Percentiles rank a stretch among this genome's conserved stretches.
Evolutionary conservation across 2,329 filamentous ascomycete species (phyloP).

Genomic region (Colletotrichum australisinense): DNA sequence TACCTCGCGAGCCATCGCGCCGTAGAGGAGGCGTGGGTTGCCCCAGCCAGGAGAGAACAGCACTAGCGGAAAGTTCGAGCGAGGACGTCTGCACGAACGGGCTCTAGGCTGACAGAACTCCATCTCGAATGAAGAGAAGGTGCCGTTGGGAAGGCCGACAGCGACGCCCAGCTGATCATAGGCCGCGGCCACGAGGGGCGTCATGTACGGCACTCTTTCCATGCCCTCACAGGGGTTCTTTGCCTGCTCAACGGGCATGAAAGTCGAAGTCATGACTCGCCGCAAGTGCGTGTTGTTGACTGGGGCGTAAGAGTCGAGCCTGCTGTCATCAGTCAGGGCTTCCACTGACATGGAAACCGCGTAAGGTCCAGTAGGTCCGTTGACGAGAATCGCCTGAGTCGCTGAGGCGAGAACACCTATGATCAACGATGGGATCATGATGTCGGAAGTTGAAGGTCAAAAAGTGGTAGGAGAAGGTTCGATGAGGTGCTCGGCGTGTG

Average conservation of each 20-base stretch:
- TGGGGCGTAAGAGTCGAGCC: slow-evolving; percentile 45
- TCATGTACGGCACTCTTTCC: slow-evolving; percentile 46
- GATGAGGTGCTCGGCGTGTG: background rate
- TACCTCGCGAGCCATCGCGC: slow-evolving; percentile 55
- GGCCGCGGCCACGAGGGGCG: slow-evolving; percentile 42
- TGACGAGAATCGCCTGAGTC: slow-evolving; percentile 41
- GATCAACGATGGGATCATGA: slow-evolving; percentile 38
- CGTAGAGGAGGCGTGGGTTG: slow-evolving; percentile 55
- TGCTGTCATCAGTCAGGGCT: slow-evolving; percentile 44
- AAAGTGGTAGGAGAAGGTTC: background rate
- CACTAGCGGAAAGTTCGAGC: slow-evolving; percentile 40
- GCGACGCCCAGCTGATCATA: slow-evolving; percentile 43
- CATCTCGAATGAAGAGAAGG: slow-evolving; percentile 43
- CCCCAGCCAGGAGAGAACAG: slow-evolving; percentile 59
- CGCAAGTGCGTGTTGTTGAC: slow-evolving; percentile 39
- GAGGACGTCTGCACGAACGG: background rate
- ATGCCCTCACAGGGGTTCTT: slow-evolving; percentile 37
- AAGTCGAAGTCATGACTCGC: slow-evolving; percentile 45
- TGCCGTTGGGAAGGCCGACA: slow-evolving; percentile 45
- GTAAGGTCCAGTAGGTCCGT: slow-evolving; percentile 45
- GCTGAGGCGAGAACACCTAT: slow-evolving; percentile 33
- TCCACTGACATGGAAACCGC: slow-evolving; percentile 41
- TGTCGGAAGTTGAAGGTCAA: background rate
- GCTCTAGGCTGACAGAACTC: slow-evolving; percentile 39
- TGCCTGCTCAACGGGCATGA: slow-evolving; percentile 42